Percentiles rank a stretch among this genome's conserved stretches.
These are phyloP conservation scores for Tuber aestivum DNA, from an alignment of 495 filamentous ascomycete species.

Conservation along the genomic window DNA sequence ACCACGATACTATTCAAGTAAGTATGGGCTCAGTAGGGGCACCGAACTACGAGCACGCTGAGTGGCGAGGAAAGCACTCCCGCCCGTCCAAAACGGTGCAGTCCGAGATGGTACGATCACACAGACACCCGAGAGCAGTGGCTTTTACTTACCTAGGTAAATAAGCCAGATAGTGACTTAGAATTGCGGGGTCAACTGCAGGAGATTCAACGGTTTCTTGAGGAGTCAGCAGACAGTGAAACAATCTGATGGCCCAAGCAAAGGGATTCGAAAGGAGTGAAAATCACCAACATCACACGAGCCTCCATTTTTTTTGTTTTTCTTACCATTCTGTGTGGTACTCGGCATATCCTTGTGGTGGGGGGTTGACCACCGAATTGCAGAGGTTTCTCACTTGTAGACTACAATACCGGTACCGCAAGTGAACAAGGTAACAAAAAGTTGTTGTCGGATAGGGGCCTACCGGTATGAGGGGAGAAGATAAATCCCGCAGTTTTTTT, in stretches of 20 bases:
- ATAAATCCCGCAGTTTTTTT: slow-evolving; percentile 3
- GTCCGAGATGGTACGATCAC: neutral
- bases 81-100: neutral
- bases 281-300: slow-evolving; percentile 34
- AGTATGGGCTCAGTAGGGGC: neutral
- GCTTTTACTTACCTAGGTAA: neutral
- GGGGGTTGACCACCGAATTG: neutral
- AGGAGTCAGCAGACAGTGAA: neutral
- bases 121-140: neutral
- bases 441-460: neutral
- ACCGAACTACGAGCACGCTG: neutral
- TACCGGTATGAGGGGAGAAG: neutral
- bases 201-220: neutral
- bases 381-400: neutral
- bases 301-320: slow-evolving; percentile 30
- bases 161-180: neutral
- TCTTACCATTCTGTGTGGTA: neutral
- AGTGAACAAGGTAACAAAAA: neutral
- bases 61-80: neutral
- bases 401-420: neutral
- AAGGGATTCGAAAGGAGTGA: neutral
- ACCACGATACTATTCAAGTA: neutral
- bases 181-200: neutral
- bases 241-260: neutral
- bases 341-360: neutral